A percentile compares a stretch with the other conserved stretches of the same genome.
Evolutionary conservation across 257 asterid species (phyloP).

Genomic region (Paulownia fortunei): DNA sequence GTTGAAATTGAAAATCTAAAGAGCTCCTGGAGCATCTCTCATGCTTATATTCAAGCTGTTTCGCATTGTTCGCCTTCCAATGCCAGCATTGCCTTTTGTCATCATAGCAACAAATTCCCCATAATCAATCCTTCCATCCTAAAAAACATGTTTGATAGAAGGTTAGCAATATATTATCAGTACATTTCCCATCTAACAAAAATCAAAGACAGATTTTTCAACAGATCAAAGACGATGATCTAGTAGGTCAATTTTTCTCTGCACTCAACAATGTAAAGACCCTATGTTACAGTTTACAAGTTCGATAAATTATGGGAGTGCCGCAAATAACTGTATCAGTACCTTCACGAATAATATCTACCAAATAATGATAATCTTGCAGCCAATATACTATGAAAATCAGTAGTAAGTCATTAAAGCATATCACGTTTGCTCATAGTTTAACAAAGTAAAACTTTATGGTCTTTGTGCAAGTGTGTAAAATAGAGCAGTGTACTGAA

Average conservation of each 20-base stretch:
- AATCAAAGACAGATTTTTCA: neutral
- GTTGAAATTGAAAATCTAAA: conserved; percentile 30
- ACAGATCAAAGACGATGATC: neutral
- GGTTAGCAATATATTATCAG: conserved; percentile 4
- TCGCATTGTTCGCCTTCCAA: conserved; percentile 70
- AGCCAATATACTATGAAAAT: too few relatives aligned
- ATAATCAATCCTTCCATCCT: conserved; percentile 70
- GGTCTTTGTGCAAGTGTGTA: neutral
- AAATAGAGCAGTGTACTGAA: neutral
- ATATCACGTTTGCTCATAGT: neutral
- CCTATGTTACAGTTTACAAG: neutral
- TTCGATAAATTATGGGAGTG: neutral
- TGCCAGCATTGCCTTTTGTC: conserved; percentile 64
- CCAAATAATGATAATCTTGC: neutral
- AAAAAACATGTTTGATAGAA: conserved; percentile 11
- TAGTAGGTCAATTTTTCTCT: neutral
- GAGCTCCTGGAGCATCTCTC: conserved; percentile 58
- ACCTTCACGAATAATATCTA: neutral
- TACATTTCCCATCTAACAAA: conserved; percentile 19
- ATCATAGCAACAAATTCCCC: conserved; percentile 74
- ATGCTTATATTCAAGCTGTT: conserved; percentile 68
- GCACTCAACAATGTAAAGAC: neutral
- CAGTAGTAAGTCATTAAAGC: neutral
- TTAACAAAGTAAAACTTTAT: neutral
- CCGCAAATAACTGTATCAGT: neutral